A percentile compares a stretch with the other conserved stretches of the same genome.
phyloP scores from a whole-genome alignment of 164 flowering plant genomes.

The Nymphaea colorata region DNA sequence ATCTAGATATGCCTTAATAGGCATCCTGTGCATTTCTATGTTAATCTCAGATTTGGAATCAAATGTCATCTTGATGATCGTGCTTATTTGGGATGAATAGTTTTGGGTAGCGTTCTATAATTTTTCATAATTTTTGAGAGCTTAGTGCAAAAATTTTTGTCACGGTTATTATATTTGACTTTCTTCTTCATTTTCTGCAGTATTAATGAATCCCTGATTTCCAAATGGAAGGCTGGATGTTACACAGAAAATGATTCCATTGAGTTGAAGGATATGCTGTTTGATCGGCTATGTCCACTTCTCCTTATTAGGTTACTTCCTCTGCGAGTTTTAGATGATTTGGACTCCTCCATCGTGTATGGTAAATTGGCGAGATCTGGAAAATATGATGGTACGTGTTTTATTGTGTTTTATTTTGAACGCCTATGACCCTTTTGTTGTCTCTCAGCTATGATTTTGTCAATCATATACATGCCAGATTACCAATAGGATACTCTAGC shows the following conservation, averaged over 20 bases:
- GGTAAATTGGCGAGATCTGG: slow-evolving; percentile 25
- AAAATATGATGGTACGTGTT: slow-evolving; percentile 20
- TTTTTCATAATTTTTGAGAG: not conserved
- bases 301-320: slow-evolving; percentile 75
- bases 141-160: not conserved
- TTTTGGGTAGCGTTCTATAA: not conserved
- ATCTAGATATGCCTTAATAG: no score
- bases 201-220: slow-evolving; percentile 19
- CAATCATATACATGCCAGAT: no score
- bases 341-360: slow-evolving; percentile 42
- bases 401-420: no score
- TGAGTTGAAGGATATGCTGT: slow-evolving; percentile 29
- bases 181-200: slow-evolving; percentile 16
- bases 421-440: no score
- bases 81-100: no score
- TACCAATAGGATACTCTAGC: no score
- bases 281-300: slow-evolving; percentile 68
- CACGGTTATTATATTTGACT: not conserved
- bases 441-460: no score
- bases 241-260: slow-evolving; percentile 10
- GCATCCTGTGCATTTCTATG: no score
- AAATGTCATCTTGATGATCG: no score
- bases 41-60: no score
- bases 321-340: slow-evolving; percentile 46
- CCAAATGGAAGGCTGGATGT: slow-evolving; percentile 7